Conservation (phyloP, 1,284 basidiomycete species). For the Neonothopanus nambi region DNA sequence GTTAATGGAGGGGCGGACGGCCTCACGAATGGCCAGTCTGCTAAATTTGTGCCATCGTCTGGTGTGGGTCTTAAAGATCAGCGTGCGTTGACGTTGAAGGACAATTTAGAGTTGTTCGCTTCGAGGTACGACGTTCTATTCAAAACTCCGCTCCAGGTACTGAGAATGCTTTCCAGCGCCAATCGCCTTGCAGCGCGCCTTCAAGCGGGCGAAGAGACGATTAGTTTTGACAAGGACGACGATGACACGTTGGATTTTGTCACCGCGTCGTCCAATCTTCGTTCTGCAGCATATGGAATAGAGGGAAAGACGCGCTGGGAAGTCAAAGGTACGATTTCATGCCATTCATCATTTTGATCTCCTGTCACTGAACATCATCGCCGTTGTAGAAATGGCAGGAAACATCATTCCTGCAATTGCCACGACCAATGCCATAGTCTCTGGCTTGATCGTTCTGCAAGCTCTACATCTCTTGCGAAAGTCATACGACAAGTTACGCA, state of each 20-base stretch:
- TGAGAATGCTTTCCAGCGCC: slow-evolving; percentile 49
- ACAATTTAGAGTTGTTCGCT: slow-evolving; percentile 82
- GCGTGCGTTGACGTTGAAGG: slow-evolving; percentile 69
- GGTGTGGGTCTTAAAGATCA: slow-evolving; percentile 75
- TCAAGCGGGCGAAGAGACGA: slow-evolving; percentile 70
- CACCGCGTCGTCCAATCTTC: slow-evolving; percentile 90
- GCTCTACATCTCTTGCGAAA: slow-evolving; percentile 80
- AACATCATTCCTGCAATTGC: slow-evolving; percentile 99
- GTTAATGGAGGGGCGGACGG: slow-evolving; percentile 20
- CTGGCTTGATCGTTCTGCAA: slow-evolving; percentile 92
- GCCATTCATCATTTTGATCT: not conserved
- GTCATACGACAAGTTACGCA: slow-evolving; percentile 58
- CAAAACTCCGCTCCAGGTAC: not conserved
- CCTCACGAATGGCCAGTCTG: slow-evolving; percentile 22
- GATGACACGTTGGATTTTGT: slow-evolving; percentile 97
- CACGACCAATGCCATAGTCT: slow-evolving; percentile 97
- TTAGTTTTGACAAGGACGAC: slow-evolving; percentile 98
- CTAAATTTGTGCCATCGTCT: slow-evolving; percentile 19
- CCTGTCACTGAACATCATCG: slow-evolving; percentile 1
- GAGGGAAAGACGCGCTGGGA: slow-evolving; percentile 91
- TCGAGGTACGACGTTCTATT: slow-evolving; percentile 58
- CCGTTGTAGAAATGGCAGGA: slow-evolving; percentile 89
- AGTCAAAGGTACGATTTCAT: slow-evolving; percentile 73
- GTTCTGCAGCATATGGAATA: slow-evolving; percentile 90
- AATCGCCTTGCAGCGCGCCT: slow-evolving; percentile 77